Conservation (phyloP, 345 rosid species). For the Eucalyptus marginata region DNA sequence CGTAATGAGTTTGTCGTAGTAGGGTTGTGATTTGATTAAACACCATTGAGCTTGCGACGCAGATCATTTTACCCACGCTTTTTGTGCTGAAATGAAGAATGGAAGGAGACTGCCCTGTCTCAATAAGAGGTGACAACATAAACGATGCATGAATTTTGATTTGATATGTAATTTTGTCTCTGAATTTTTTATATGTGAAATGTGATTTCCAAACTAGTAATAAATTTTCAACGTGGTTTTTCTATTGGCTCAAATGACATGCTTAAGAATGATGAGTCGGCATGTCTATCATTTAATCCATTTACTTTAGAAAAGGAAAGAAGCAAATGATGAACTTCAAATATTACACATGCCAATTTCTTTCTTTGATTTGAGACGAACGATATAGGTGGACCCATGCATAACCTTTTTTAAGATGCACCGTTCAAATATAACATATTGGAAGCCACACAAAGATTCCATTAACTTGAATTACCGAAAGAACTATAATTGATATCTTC, state of each 20-base stretch:
- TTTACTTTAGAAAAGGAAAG: background rate
- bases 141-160: background rate
- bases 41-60: background rate
- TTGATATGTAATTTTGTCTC: background rate
- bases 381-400: background rate
- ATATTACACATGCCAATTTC: background rate
- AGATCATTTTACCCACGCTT: background rate
- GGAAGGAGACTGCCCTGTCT: background rate
- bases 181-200: background rate
- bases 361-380: background rate
- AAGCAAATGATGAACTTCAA: background rate
- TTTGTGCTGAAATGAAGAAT: background rate
- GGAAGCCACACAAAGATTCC: background rate
- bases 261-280: background rate
- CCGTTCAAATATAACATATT: background rate
- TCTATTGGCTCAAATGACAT: background rate
- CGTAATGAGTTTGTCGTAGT: background rate
- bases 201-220: background rate
- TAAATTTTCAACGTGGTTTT: rapidly evolving
- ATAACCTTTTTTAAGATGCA: background rate
- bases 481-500: background rate
- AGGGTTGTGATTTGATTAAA: background rate
- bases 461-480: background rate
- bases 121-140: background rate
- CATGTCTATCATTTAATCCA: background rate